Base-by-base conservation (phyloP, 495 filamentous ascomycete genomes). In the Aspergillus incahuasiensis region DNA sequence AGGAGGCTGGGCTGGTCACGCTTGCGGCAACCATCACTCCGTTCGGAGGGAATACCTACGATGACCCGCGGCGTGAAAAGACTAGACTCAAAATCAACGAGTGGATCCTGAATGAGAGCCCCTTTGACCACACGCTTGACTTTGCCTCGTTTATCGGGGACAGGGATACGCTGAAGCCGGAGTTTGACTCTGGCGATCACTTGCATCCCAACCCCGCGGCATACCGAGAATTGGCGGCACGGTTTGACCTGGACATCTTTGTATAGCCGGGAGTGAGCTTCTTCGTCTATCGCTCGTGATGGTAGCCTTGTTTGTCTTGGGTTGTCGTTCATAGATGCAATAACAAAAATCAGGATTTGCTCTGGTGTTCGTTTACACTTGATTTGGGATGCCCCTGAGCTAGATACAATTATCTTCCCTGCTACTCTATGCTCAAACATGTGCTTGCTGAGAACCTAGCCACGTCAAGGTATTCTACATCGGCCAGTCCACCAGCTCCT, bases 21-120 rank as follows among this genome's bases (percentile, higher is more conserved):
- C 84, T 87, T 58, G 84, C 73, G 0, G 83, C 81, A 0, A 89
- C 87, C 1, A 86, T 91, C 47, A 87, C 86, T 13, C 85, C 86
- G 0, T 89, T 90, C 62, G 71, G 15, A 68, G 79, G 61, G 48
- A 61, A 43, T 0, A 50, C 44, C 0, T 46, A 64, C 9, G 47
- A 57, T 0, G 67, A 79, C 57, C 72, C 81, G 2, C 69, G 69
- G 22, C 65, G 85, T 8, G 83, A 89, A 59, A 62, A 67, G 61
- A 83, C 83, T 13, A 64, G 86, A 30, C 75, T 79, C 51, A 68
- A 69, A 12, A 72, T 90, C 2, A 91, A 90, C 63, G 64, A 73
- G 15, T 89, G 79, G 74, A 89, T 90, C 34, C 59, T 83, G 32
- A 65, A 56, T 2, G 79, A 73, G 43, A 82, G 81, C 0, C 65